Evolutionary conservation across 768 basidiomycete genomes (phyloP), one percentile per base, ranked within the genome.

Genomic region (Cubamyces sp.): DNA sequence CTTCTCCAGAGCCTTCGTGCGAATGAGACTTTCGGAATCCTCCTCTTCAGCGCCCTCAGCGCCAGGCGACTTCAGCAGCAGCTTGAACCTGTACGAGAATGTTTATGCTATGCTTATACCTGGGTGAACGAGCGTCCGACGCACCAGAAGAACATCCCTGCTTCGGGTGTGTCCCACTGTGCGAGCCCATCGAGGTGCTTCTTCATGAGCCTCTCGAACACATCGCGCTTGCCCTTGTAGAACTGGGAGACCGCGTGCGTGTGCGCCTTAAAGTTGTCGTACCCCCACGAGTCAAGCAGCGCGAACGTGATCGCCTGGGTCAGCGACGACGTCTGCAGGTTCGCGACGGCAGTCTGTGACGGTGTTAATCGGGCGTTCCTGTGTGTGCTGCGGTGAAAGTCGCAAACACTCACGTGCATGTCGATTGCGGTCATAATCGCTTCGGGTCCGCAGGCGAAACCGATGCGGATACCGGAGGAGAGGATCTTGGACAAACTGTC

Each of bases 131-230:
- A n/a, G 18, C 45, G 37, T 1, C 28, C 11, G 26, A 42, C 84
- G n/a, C 54, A 87, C 91, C 92, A 96, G 73, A 93, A 87, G 81
- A 96, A 96, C 91, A 96, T 91, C 64, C 92, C 91, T 19, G 90
- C 86, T 64, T 88, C 85, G 3, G 91, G 92, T 0, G 80, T 74
- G 56, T 72, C 77, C 88, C 89, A 91, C 72, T 88, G 84, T 21
- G 87, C 94, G 40, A 96, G 78, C 1, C 87, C 92, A 50, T 78
- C 76, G 18, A 98, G 83, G 73, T 96, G 84, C 69, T 82, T 84
- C 70, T 84, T 79, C 79, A 95, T 86, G 54, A 89, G 87, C 2
- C 72, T 72, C 74, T 94, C 91, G 70, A 98, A 96, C 19, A 87
- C 79, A 67, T 94, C 87, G 57, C 92, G 81, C 75, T 89, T 91